These are phyloP conservation scores for Cystobasidiaceae sp. DNA, from an alignment of 1,284 basidiomycete species.

Conservation along the genomic window DNA sequence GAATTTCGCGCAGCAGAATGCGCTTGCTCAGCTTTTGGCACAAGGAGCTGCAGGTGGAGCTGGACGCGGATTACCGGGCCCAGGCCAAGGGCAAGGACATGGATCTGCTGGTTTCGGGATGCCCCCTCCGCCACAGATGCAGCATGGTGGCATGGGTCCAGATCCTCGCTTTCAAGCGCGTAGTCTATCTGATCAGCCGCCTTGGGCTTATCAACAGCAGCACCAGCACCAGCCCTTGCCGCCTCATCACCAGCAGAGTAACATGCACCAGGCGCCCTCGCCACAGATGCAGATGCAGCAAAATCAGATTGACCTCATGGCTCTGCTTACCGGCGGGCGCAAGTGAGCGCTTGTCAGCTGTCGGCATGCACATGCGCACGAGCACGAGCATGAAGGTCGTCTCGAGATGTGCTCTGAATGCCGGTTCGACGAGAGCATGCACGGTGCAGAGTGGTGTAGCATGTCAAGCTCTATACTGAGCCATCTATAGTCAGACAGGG, in stretches of 20 bases:
- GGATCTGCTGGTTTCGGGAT: neutral
- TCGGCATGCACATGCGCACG: no score
- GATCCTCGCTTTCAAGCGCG: neutral
- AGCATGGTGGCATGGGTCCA: neutral
- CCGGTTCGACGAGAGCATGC: no score
- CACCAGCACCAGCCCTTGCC: neutral
- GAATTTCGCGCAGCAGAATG: conserved; percentile 21
- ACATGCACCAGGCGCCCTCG: no score
- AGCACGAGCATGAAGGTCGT: no score
- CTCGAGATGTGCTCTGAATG: no score
- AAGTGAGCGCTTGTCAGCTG: no score
- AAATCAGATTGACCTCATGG: conserved; percentile 31
- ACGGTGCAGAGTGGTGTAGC: no score
- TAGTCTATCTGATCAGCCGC: no score
- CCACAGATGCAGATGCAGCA: conserved; percentile 11
- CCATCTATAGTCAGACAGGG: no score
- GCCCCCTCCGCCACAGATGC: neutral
- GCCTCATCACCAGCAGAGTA: neutral
- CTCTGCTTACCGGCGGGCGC: conserved; percentile 20
- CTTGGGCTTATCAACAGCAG: no score
- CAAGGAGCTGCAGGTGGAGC: neutral
- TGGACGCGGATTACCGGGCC: neutral
- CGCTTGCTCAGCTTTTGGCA: conserved; percentile 22
- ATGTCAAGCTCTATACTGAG: no score
- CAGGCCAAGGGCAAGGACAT: neutral